Evolutionary conservation across 192 early-diverging fungal species (phyloP).

Genomic region (Linnemannia schmuckeri): DNA sequence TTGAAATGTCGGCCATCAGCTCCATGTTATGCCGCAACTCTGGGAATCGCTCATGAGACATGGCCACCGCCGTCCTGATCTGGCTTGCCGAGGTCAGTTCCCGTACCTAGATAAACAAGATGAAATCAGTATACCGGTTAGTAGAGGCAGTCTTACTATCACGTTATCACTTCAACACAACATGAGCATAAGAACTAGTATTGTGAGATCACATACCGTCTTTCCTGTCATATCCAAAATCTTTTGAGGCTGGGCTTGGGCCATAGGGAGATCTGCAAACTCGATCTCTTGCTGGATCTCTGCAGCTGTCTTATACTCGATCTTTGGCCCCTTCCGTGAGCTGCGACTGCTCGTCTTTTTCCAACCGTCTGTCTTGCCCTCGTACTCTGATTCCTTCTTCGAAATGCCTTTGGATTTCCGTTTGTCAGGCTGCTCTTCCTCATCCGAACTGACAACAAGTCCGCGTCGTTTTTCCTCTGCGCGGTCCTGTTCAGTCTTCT

Average conservation of each 20-base stretch:
- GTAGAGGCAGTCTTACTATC: neutral
- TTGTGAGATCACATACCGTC: conserved; percentile 56
- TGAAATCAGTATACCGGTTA: neutral
- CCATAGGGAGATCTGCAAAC: conserved; percentile 40
- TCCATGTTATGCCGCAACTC: conserved; percentile 85
- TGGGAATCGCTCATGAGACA: conserved; percentile 71
- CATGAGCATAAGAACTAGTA: too few relatives aligned
- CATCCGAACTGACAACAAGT: conserved; percentile 35
- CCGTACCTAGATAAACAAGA: conserved; percentile 34
- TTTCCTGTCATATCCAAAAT: conserved; percentile 90
- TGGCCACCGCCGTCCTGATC: conserved; percentile 63
- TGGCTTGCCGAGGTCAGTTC: conserved; percentile 64
- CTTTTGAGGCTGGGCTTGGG: conserved; percentile 67
- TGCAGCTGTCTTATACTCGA: conserved; percentile 80
- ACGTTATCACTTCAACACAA: conserved; percentile 23
- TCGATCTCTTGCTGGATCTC: conserved; percentile 76
- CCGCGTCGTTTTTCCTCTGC: conserved; percentile 59
- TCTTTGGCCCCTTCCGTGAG: conserved; percentile 56
- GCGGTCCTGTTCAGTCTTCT: conserved; percentile 76
- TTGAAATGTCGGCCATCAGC: conserved; percentile 78
- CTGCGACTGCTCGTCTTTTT: conserved; percentile 55
- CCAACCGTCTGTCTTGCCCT: conserved; percentile 59
- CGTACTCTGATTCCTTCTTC: conserved; percentile 24
- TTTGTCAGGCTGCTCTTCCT: conserved; percentile 47
- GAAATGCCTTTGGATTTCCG: conserved; percentile 36